Base-by-base conservation (phyloP, 306 rosid genomes). In the Senna siamea region DNA sequence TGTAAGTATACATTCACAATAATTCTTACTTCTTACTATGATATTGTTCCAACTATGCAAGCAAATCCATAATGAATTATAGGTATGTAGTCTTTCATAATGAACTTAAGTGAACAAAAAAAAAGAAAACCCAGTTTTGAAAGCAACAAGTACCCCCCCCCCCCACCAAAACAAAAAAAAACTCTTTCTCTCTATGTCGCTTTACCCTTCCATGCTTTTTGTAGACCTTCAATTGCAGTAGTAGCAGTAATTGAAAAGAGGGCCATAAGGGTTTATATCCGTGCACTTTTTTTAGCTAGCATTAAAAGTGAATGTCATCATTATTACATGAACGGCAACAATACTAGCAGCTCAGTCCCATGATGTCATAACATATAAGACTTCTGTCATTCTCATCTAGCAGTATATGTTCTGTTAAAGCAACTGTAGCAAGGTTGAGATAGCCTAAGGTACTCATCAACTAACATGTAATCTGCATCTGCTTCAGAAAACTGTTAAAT, bases 311-410 rank as follows among this genome's bases (percentile, higher is more conserved):
- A 35, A 62, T 38, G n/a, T 22, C 34, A 15, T 18, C 56, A 66
- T 74, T 15, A 70, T 52, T 32, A 47, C 65, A 65, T 18, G 58
- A 74, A 28, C 14, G 46, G 48, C 70, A 70, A 69, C 76, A 46
- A 26, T 30, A 75, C 18, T 34, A 77, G 52, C 8, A 66, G 60
- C 41, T 61, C 72, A 22, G 57, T 44, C n/a, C 37, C 50, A 63
- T 51, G 55, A 20, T n/a, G 35, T 23, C 47, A 51, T 63, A 56
- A 75, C 69, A 51, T 9, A 67, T 52, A 55, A 79, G 17, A 22
- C 30, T 46, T 56, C 8, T 38, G 20, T 20, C 44, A 73, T 28
- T 71, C 47, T 32, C 38, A 53, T 32, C 34, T 3, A 22, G 38
- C 0, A 64, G 18, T 30, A 20, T 70, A 4, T 30, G 15, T 46